These are phyloP conservation scores for Xylaria scruposa DNA, from an alignment of 495 filamentous ascomycete species.

Conservation along the genomic window DNA sequence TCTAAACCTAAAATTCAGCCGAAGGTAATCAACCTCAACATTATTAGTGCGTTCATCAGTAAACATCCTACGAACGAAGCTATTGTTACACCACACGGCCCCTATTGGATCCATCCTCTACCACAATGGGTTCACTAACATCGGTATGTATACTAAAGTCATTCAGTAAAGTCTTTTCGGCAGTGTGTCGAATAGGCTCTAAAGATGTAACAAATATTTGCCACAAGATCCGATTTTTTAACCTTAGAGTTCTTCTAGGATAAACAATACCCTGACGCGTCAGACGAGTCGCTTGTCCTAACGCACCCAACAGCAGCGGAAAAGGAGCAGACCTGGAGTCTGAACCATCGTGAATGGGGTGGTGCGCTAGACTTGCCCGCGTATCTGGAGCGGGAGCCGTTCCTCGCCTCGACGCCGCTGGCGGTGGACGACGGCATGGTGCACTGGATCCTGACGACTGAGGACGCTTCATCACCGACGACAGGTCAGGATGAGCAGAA, in stretches of 20 bases:
- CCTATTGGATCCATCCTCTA: background rate
- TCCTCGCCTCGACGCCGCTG: conserved; percentile 69
- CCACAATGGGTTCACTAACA: conserved; percentile 40
- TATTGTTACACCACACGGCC: conserved; percentile 6
- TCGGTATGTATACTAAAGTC: background rate
- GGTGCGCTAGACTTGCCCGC: conserved; percentile 66
- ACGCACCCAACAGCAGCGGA: conserved; percentile 72
- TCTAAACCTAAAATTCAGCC: background rate
- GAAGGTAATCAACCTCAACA: background rate
- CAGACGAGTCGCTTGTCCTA: conserved; percentile 68
- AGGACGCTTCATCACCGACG: background rate
- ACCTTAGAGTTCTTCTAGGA: background rate
- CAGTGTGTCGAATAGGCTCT: background rate
- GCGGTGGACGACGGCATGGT: conserved; percentile 77
- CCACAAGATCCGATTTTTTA: background rate
- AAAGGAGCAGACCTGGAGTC: conserved; percentile 64
- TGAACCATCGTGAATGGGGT: conserved; percentile 77
- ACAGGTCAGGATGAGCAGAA: conserved; percentile 32
- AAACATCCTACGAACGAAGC: background rate
- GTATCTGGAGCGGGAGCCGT: conserved; percentile 80
- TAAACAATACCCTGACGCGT: conserved; percentile 59
- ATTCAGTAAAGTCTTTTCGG: background rate
- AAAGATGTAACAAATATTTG: background rate
- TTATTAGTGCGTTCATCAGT: background rate
- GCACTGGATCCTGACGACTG: conserved; percentile 79